Percentiles rank a stretch among this genome's conserved stretches.
Evolutionary conservation across 345 rosid genomes (phyloP).

Genomic region (Anastatica hierochuntica): DNA sequence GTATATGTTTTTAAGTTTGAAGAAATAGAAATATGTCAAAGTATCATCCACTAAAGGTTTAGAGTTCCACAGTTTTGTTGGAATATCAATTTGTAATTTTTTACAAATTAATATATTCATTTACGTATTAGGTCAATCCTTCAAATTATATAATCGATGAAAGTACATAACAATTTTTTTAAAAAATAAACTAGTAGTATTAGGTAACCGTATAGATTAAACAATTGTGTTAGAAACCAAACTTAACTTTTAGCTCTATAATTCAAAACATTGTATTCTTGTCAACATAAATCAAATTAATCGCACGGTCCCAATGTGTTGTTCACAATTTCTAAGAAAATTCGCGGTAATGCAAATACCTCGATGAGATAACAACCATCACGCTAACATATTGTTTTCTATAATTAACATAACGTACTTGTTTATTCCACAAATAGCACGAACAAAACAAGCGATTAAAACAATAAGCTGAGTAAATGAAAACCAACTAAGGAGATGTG

Average conservation of each 20-base stretch:
- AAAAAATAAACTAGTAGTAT: too few species aligned
- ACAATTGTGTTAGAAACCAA: slow-evolving; percentile 13
- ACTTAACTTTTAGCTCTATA: not conserved
- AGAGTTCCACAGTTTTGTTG: not conserved
- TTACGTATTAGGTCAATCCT: slow-evolving; percentile 1
- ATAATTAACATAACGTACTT: too few species aligned
- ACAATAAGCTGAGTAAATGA: too few species aligned
- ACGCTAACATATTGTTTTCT: slow-evolving; percentile 16
- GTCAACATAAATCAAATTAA: slow-evolving; percentile 7
- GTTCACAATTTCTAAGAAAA: slow-evolving; percentile 24
- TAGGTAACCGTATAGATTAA: too few species aligned
- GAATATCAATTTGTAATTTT: not conserved
- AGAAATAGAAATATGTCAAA: too few species aligned
- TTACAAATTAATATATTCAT: not conserved
- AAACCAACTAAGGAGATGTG: too few species aligned
- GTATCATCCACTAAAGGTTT: not conserved
- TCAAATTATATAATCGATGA: not conserved
- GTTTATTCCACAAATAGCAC: slow-evolving; percentile 8
- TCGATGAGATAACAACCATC: slow-evolving; percentile 27
- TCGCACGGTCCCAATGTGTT: slow-evolving; percentile 25
- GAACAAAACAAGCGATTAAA: too few species aligned
- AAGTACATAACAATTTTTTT: slow-evolving; percentile 9
- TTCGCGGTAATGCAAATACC: slow-evolving; percentile 27
- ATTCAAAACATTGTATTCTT: too few species aligned
- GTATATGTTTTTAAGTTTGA: too few species aligned